These are phyloP conservation scores for Exophiala dermatitidis DNA, from an alignment of 2,329 filamentous ascomycete genomes.

Conservation along the genomic window DNA sequence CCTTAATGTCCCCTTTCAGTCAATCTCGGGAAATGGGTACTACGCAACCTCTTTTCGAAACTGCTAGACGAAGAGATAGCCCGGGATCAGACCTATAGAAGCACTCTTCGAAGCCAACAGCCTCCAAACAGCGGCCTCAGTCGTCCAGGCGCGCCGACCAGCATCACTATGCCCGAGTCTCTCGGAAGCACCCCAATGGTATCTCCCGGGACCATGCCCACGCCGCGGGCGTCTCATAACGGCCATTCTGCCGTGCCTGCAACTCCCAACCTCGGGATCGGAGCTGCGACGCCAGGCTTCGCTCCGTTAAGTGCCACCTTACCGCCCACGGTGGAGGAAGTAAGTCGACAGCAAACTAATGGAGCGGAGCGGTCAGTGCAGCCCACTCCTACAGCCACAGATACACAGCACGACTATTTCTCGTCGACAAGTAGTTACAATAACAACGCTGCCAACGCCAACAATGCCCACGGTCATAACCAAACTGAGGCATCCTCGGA, in stretches of 20 bases:
- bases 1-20: constrained; percentile 47
- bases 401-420: constrained; percentile 59
- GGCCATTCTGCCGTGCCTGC: constrained; percentile 54
- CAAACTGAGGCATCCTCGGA: constrained; percentile 40
- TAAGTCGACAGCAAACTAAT: constrained; percentile 27
- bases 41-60: constrained; percentile 83
- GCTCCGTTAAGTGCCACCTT: constrained; percentile 28
- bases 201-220: constrained; percentile 35
- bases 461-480: constrained; percentile 40
- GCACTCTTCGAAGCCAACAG: constrained; percentile 59
- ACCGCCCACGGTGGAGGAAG: constrained; percentile 31
- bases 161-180: constrained; percentile 20
- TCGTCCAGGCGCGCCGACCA: constrained; percentile 23
- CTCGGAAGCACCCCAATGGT: constrained; percentile 12
- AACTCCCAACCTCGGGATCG: constrained; percentile 73
- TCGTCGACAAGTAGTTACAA: constrained; percentile 42
- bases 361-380: constrained; percentile 40
- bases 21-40: constrained; percentile 92
- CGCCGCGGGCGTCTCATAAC: constrained; percentile 53
- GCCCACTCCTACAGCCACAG: constrained; percentile 49
- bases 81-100: constrained; percentile 68
- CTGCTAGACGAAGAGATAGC: constrained; percentile 85
- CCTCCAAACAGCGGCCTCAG: constrained; percentile 35
- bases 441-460: constrained; percentile 4
- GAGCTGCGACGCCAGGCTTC: constrained; percentile 59